A percentile compares a stretch with the other conserved stretches of the same genome.
Conservation (phyloP, 805 yeast species). For the Dipodascus geniculatus region DNA sequence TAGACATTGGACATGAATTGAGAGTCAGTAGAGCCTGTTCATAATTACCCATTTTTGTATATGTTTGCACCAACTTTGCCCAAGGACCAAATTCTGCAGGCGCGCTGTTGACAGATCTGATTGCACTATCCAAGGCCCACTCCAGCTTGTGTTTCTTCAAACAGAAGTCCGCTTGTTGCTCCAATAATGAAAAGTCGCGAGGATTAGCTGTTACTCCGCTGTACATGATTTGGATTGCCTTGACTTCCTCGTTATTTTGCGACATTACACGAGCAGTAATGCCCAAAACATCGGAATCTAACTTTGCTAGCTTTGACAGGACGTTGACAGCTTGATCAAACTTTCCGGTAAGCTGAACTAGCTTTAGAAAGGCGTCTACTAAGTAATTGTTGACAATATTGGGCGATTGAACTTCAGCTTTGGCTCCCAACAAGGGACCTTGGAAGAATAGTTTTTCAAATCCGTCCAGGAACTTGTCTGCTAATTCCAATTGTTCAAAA, state of each 20-base stretch:
- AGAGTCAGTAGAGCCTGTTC: slow-evolving; percentile 51
- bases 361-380: slow-evolving; percentile 60
- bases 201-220: slow-evolving; percentile 31
- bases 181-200: slow-evolving; percentile 45
- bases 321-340: slow-evolving; percentile 51
- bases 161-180: slow-evolving; percentile 55
- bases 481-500: slow-evolving; percentile 37
- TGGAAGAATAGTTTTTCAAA: slow-evolving; percentile 54
- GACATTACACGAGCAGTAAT: slow-evolving; percentile 34
- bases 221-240: slow-evolving; percentile 36
- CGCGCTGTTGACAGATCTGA: slow-evolving; percentile 48
- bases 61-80: slow-evolving; percentile 51
- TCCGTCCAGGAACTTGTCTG: slow-evolving; percentile 45
- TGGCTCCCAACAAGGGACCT: slow-evolving; percentile 58
- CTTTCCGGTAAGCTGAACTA: slow-evolving; percentile 51
- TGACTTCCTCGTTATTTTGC: slow-evolving; percentile 33
- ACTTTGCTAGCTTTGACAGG: slow-evolving; percentile 37
- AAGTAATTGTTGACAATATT: slow-evolving; percentile 53
- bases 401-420: slow-evolving; percentile 59
- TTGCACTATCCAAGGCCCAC: slow-evolving; percentile 48
- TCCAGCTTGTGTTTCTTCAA: slow-evolving; percentile 40
- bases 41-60: slow-evolving; percentile 44
- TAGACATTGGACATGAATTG: slow-evolving; percentile 66
- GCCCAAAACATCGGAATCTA: slow-evolving; percentile 39
- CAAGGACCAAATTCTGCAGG: slow-evolving; percentile 71